Conservation (phyloP, 192 early-diverging fungal genomes). For the Coemansia sp. region DNA sequence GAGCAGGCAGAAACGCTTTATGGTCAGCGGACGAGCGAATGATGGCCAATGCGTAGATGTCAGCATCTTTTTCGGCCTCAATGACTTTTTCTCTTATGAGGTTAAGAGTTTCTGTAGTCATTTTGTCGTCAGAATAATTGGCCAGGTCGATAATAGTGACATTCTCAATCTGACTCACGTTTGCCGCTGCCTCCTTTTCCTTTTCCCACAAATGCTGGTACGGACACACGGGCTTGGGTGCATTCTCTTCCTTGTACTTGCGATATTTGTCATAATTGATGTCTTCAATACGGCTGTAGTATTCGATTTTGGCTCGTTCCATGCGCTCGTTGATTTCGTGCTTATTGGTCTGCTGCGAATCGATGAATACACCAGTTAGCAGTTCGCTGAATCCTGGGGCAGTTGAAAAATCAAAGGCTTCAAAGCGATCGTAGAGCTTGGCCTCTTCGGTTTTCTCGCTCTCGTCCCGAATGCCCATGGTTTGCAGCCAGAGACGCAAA, state of each 20-base stretch:
- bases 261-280: slow-evolving; percentile 25
- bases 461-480: slow-evolving; percentile 28
- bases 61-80: slow-evolving; percentile 4
- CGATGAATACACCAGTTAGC: slow-evolving; percentile 23
- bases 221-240: slow-evolving; percentile 37
- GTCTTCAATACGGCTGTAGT: slow-evolving; percentile 30
- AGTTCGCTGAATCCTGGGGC: slow-evolving; percentile 39
- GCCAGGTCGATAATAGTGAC: slow-evolving; percentile 32
- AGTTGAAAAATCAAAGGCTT: slow-evolving; percentile 31
- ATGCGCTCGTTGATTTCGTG: slow-evolving; percentile 33
- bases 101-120: slow-evolving; percentile 16
- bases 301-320: slow-evolving; percentile 33
- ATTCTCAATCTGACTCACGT: slow-evolving; percentile 12
- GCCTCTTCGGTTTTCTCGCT: slow-evolving; percentile 5
- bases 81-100: slow-evolving; percentile 8
- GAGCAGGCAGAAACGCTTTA: slow-evolving; percentile 28
- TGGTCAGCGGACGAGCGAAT: slow-evolving; percentile 10
- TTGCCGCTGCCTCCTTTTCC: slow-evolving; percentile 3
- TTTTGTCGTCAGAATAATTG: slow-evolving; percentile 3
- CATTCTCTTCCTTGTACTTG: slow-evolving; percentile 12
- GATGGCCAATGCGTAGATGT: slow-evolving; percentile 29
- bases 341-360: slow-evolving; percentile 9
- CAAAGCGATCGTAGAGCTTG: slow-evolving; percentile 30
- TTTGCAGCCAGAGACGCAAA: slow-evolving; percentile 39
- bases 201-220: slow-evolving; percentile 49